Conservation (phyloP, 495 filamentous ascomycete genomes). For the Penicillium mononematosum region DNA sequence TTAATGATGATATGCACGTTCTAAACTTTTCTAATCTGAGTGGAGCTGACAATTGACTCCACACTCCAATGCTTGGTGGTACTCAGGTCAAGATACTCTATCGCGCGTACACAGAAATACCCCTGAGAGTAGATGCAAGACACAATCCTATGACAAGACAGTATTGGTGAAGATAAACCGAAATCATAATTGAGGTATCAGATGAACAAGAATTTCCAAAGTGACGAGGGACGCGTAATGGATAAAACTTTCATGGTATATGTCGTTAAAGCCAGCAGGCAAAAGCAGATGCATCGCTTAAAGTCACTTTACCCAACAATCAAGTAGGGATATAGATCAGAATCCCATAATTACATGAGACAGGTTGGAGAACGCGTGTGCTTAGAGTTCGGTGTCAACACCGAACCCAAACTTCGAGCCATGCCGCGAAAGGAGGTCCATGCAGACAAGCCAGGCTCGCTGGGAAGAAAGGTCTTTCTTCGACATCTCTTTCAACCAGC, state of each 20-base stretch:
- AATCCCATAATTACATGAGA: not conserved
- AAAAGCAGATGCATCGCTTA: not conserved
- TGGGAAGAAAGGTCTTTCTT: conserved; percentile 43
- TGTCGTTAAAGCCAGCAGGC: not conserved
- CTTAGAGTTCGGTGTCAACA: conserved; percentile 10
- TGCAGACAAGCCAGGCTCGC: conserved; percentile 41
- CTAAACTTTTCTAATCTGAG: not conserved
- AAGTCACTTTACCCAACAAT: not conserved
- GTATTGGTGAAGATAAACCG: not conserved
- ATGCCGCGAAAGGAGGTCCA: conserved; percentile 23
- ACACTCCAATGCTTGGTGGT: not conserved
- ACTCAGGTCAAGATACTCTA: not conserved
- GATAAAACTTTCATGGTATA: not conserved
- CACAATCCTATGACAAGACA: not conserved
- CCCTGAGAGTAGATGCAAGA: not conserved
- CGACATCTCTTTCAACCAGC: conserved; percentile 52
- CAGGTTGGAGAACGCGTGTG: not conserved
- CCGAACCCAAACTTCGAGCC: conserved; percentile 11
- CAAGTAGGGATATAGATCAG: not conserved
- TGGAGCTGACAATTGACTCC: not conserved
- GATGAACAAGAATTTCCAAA: too few species aligned
- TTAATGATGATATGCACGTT: not conserved
- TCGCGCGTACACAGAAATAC: not conserved
- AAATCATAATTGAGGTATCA: not conserved
- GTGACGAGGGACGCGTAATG: not conserved